Evolutionary conservation across 768 basidiomycete species (phyloP).

Genomic region (Lactarius hengduanensis): DNA sequence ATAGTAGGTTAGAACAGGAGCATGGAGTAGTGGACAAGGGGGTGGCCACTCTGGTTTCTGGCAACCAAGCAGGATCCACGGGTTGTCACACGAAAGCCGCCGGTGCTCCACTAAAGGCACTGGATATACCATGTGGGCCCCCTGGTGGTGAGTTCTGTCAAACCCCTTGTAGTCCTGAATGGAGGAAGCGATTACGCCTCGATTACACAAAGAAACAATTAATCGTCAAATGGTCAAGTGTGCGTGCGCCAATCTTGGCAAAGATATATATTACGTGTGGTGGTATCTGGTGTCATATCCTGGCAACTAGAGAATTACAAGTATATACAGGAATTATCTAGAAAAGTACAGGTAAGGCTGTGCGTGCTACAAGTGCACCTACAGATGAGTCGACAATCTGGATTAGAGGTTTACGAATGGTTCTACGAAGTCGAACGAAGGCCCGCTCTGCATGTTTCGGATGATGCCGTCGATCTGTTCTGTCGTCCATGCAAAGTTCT

Average conservation of each 20-base stretch:
- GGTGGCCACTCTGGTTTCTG: not conserved
- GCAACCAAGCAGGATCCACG: not conserved
- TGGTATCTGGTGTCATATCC: not conserved
- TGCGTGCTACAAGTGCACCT: not conserved
- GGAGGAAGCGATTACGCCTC: not conserved
- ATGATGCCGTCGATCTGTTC: slow-evolving; percentile 17
- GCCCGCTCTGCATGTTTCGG: slow-evolving; percentile 4
- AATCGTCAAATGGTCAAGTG: not conserved
- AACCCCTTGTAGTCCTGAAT: not conserved
- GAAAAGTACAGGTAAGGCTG: slow-evolving; percentile 6
- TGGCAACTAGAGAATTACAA: slow-evolving; percentile 12
- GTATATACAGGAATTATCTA: slow-evolving; percentile 14
- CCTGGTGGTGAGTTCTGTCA: not conserved
- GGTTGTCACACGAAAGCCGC: not conserved
- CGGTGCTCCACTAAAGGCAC: not conserved
- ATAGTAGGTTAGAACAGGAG: too few species aligned
- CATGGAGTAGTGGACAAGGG: too few species aligned
- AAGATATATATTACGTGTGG: slow-evolving; percentile 5
- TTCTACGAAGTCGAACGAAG: not conserved
- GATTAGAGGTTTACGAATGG: slow-evolving; percentile 1
- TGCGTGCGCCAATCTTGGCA: not conserved
- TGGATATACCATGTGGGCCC: not conserved
- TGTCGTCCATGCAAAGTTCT: slow-evolving; percentile 9
- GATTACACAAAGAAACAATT: not conserved
- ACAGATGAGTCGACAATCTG: not conserved